Evolutionary conservation across 768 basidiomycete species (phyloP).

Genomic region (Xerocomus potaroensis): DNA sequence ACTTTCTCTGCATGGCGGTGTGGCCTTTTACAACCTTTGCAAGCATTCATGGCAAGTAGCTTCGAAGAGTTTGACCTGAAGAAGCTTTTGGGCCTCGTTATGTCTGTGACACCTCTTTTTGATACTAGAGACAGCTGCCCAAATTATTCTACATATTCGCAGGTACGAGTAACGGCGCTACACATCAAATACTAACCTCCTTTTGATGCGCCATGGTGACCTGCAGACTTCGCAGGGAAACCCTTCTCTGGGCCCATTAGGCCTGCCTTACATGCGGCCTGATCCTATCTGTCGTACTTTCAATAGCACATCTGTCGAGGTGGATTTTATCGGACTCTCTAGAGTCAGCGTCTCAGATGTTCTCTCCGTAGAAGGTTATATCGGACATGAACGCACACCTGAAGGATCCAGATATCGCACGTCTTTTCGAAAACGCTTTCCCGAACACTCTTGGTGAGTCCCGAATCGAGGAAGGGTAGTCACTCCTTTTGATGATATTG

Average conservation of each 20-base stretch:
- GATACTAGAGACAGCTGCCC: slow-evolving; percentile 43
- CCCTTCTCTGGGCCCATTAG: slow-evolving; percentile 55
- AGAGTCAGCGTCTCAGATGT: not conserved
- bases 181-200: not conserved
- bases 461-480: not conserved
- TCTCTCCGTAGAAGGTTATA: slow-evolving; percentile 56
- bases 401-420: slow-evolving; percentile 73
- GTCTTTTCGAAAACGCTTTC: slow-evolving; percentile 78
- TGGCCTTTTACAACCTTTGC: slow-evolving; percentile 4
- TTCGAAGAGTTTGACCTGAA: slow-evolving; percentile 20
- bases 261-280: slow-evolving; percentile 71
- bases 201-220: not conserved
- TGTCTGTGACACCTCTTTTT: slow-evolving; percentile 20
- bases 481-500: not conserved
- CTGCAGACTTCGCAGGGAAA: slow-evolving; percentile 55
- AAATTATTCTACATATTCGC: slow-evolving; percentile 58
- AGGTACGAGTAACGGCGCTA: slow-evolving; percentile 31
- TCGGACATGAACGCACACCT: slow-evolving; percentile 66
- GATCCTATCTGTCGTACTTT: slow-evolving; percentile 68
- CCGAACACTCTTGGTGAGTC: slow-evolving; percentile 71
- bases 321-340: slow-evolving; percentile 22
- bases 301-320: slow-evolving; percentile 72
- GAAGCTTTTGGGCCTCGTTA: slow-evolving; percentile 13
- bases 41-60: slow-evolving; percentile 13
- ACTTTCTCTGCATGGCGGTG: not conserved